These are phyloP conservation scores for Fusarium oxysporum DNA, from an alignment of 2,329 filamentous ascomycete species.

Conservation along the genomic window DNA sequence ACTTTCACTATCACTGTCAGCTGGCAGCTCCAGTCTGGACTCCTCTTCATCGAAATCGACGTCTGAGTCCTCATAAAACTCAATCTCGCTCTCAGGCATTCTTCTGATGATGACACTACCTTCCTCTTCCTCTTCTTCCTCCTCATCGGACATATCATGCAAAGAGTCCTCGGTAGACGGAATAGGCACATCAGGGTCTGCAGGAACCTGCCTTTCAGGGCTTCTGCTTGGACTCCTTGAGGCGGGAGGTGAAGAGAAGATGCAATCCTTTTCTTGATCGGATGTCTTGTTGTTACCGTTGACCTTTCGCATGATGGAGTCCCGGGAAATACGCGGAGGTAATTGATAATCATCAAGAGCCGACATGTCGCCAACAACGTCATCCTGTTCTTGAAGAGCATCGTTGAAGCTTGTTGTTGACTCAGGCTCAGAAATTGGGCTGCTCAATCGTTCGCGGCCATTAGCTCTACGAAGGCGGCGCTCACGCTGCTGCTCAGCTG, in stretches of 20 bases:
- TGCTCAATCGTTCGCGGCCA: slow-evolving; percentile 63
- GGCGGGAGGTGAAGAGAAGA: slow-evolving; percentile 71
- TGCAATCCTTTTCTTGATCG: slow-evolving; percentile 71
- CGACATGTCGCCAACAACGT: slow-evolving; percentile 70
- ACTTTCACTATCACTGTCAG: slow-evolving; percentile 57
- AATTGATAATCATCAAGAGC: slow-evolving; percentile 72
- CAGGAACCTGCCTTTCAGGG: slow-evolving; percentile 66
- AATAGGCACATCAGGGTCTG: slow-evolving; percentile 91
- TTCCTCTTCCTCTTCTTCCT: slow-evolving; percentile 61
- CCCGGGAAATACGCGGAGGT: slow-evolving; percentile 86
- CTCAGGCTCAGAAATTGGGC: slow-evolving; percentile 55
- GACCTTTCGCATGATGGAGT: slow-evolving; percentile 91
- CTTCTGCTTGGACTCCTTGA: slow-evolving; percentile 58
- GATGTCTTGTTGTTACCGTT: slow-evolving; percentile 71
- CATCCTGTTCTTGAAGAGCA: slow-evolving; percentile 66
- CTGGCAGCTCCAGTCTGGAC: slow-evolving; percentile 61
- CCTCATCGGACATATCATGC: slow-evolving; percentile 59
- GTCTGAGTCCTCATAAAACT: slow-evolving; percentile 67
- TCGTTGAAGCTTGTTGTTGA: slow-evolving; percentile 48
- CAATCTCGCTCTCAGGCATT: slow-evolving; percentile 70
- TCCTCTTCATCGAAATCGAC: slow-evolving; percentile 68
- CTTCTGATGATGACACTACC: slow-evolving; percentile 76
- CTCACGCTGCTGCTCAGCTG: slow-evolving; percentile 75
- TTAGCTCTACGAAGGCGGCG: slow-evolving; percentile 74
- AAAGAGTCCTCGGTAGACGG: slow-evolving; percentile 83